These are phyloP conservation scores for Tricholoma terreum DNA, from an alignment of 768 basidiomycete species.

Conservation along the genomic window DNA sequence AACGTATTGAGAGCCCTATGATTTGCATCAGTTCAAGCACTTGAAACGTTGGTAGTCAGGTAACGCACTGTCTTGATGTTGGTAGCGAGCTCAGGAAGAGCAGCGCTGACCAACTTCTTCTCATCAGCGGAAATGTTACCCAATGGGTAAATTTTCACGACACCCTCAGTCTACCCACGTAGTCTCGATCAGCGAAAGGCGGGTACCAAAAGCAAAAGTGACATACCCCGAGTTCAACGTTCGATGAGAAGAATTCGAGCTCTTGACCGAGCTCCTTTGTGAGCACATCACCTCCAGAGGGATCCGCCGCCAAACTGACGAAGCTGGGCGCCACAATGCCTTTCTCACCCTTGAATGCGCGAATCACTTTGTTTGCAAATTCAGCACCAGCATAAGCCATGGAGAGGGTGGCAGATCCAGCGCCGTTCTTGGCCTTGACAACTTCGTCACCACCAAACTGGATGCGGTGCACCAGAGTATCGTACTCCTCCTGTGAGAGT, in stretches of 20 bases:
- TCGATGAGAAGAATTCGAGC: conserved; percentile 86
- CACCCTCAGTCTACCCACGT: conserved; percentile 64
- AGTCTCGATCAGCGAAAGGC: conserved; percentile 3
- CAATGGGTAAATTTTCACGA: conserved; percentile 77
- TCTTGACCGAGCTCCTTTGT: conserved; percentile 73
- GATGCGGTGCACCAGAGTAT: conserved; percentile 75
- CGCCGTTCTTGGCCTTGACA: conserved; percentile 94
- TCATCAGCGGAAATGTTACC: conserved; percentile 74
- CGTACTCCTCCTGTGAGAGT: conserved; percentile 46
- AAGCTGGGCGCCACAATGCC: conserved; percentile 83
- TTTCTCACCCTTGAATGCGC: conserved; percentile 85
- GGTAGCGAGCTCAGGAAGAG: conserved; percentile 70
- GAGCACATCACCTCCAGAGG: conserved; percentile 67
- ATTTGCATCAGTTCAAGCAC: not conserved
- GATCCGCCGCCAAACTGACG: conserved; percentile 74
- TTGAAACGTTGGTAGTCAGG: not conserved
- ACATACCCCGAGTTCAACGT: conserved; percentile 83
- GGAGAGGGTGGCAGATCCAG: conserved; percentile 93
- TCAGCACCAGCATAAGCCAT: conserved; percentile 96
- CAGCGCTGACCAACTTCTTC: conserved; percentile 71
- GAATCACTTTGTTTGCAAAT: conserved; percentile 80
- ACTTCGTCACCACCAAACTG: conserved; percentile 98
- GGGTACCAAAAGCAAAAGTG: not conserved
- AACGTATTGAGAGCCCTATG: conserved; percentile 36
- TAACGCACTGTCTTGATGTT: conserved; percentile 69